Evolutionary conservation across 108 stramenopile genomes (phyloP), one percentile per base, ranked within the genome.

Genomic region (Fragilariopsis cylindrus): DNA sequence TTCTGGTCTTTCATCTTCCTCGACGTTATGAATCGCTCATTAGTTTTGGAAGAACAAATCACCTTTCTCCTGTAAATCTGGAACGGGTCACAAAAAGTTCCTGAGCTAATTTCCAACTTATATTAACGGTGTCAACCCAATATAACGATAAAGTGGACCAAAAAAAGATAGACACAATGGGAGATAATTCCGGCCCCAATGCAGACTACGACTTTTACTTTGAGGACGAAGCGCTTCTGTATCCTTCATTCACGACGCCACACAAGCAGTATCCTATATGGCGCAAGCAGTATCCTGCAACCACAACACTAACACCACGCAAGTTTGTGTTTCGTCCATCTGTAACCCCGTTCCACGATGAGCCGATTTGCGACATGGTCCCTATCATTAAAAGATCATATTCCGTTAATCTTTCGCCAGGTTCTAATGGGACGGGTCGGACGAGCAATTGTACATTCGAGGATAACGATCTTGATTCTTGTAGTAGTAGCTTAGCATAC

Each of bases 401-500:
- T 45, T 63, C 62, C 16, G 13, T 15, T 45, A 15, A n/a, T 4
- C 21, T 7, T 40, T 60, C 19, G 39, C 19, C 58, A 39, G 19
- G 21, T 63, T 48, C n/a, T 45, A 57, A 52, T 16, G 49, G 12
- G 4, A 9, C 46, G 30, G 50, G 13, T 8, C n/a, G 69, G 60
- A 70, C 48, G 60, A 48, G 19, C 44, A 48, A 42, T 4, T 69
- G 56, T 15, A 12, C 57, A 9, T 13, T 49, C 4, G 62, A 70
- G 16, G 69, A 64, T 52, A 50, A 68, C n/a, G 57, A 63, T 43
- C 42, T 43, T 3, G 62, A 63, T 13, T 69, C 68, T 11, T 30
- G 49, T n/a, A 63, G 69, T 43, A 62, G 76, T 16, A 76, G 68
- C 53, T 58, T 76, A 44, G 62, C 69, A 13, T 76, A 76, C 69